Conservation (phyloP, 2,329 filamentous ascomycete species). For the Talaromyces rugulosus region DNA sequence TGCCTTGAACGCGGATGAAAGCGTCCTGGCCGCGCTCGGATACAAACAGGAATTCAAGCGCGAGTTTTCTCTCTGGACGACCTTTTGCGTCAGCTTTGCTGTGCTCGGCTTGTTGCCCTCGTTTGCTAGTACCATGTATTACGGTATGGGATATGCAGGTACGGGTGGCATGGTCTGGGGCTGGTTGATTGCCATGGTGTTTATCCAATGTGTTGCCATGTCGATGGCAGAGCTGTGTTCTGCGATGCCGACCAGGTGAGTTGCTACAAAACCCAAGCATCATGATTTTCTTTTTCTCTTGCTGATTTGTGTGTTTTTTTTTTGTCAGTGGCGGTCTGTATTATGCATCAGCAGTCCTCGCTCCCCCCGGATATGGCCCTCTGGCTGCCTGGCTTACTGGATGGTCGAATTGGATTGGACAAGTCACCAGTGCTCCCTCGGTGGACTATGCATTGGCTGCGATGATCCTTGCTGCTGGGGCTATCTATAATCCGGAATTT, state of each 20-base stretch:
- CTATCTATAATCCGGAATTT: conserved; percentile 64
- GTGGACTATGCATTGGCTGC: conserved; percentile 63
- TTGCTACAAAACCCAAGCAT: neutral
- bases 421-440: conserved; percentile 62
- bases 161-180: conserved; percentile 69
- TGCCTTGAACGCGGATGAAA: conserved; percentile 37
- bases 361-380: conserved; percentile 61
- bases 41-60: conserved; percentile 63
- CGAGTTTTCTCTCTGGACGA: conserved; percentile 70
- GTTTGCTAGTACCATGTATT: conserved; percentile 67
- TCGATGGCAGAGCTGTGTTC: conserved; percentile 69
- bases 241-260: conserved; percentile 63
- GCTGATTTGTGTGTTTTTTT: neutral
- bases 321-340: conserved; percentile 60
- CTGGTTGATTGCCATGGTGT: conserved; percentile 68
- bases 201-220: conserved; percentile 66
- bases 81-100: conserved; percentile 70
- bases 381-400: conserved; percentile 66
- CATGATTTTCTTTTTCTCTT: neutral
- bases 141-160: conserved; percentile 59
- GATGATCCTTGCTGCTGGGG: conserved; percentile 68
- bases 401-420: conserved; percentile 67
- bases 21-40: conserved; percentile 39
- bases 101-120: conserved; percentile 67
- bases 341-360: conserved; percentile 68